Evolutionary conservation across 208 protist species (phyloP), one percentile per base, ranked within the genome.

Genomic region (Angomonas desouzai): DNA sequence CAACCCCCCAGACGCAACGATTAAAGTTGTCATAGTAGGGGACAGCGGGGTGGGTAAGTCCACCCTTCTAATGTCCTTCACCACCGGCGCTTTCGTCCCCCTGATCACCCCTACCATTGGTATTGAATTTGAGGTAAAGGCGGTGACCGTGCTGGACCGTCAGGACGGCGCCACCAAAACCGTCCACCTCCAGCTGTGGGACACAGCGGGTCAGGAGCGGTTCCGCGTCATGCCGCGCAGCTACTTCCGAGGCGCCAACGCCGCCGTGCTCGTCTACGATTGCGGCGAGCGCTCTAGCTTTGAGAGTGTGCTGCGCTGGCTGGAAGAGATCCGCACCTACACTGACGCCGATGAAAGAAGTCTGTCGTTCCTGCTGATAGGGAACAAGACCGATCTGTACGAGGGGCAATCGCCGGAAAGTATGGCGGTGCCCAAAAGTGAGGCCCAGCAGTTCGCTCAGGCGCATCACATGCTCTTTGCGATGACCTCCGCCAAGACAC

Each of bases 181-280:
- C 1, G 79, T 94, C 23, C 92, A 91, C 43, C 34, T 96, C 56
- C 86, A 93, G 65, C 79, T 96, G 10, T 97, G 91, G 89, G 91
- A 96, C 62, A 97, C 89, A 1, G 89, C 83, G 18, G 84, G 87
- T 0, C 87, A 93, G 63, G 88, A 94, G 67, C 83, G 86, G 22
- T 96, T 96, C 63, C 84, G 87, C 59, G 92, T 79, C 6, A 60
- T 96, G 40, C 89, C 85, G 3, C 79, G 75, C 58, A 89, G 84
- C 18, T 94, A 93, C 63, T 94, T 92, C 66, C 77, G 91, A 18
- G 81, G 85, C 23, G 86, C 91, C 10, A 81, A 95, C 20, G 87
- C 79, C 27, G 74, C 92, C 2, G 80, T 96, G 38, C 66, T 97
- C 2, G 89, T 97, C 43, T 97, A 94, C 79, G 93, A 97, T 58